Conservation (phyloP, 2,329 filamentous ascomycete genomes). For the Pyricularia pennisetigena region DNA sequence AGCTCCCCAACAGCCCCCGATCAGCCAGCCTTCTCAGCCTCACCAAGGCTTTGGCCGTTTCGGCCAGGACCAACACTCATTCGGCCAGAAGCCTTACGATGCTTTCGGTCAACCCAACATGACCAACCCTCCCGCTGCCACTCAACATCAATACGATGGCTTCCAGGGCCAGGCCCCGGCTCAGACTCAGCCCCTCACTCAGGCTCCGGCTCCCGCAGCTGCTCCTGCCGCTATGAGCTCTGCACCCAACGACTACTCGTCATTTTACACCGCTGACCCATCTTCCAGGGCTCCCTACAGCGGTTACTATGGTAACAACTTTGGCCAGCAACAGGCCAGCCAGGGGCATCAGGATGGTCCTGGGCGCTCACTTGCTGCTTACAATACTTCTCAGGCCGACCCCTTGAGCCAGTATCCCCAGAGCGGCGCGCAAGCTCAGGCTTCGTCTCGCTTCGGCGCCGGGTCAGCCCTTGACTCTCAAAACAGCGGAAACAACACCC, state of each 20-base stretch:
- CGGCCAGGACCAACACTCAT: conserved; percentile 53
- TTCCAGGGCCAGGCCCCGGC: conserved; percentile 46
- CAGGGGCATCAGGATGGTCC: conserved; percentile 65
- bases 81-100: conserved; percentile 76
- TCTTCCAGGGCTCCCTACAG: conserved; percentile 66
- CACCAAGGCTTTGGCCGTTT: conserved; percentile 50
- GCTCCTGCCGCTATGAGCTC: conserved; percentile 61
- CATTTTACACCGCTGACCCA: conserved; percentile 73
- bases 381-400: conserved; percentile 55
- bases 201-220: conserved; percentile 37
- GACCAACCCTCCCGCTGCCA: conserved; percentile 28
- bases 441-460: conserved; percentile 43
- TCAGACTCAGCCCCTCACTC: conserved; percentile 40
- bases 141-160: conserved; percentile 50
- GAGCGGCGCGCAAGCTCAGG: conserved; percentile 45
- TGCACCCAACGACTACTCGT: conserved; percentile 68
- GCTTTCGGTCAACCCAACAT: conserved; percentile 70
- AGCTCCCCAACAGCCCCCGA: conserved; percentile 25
- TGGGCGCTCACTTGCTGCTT: conserved; percentile 73
- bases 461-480: conserved; percentile 51
- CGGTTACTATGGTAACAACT: conserved; percentile 59
- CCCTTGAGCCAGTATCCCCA: conserved; percentile 64
- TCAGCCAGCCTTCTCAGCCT: conserved; percentile 46
- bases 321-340: conserved; percentile 41
- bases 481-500: conserved; percentile 83